These are phyloP conservation scores for Coccomyxa sp. DNA, from an alignment of 139 green algal genomes.

Conservation along the genomic window DNA sequence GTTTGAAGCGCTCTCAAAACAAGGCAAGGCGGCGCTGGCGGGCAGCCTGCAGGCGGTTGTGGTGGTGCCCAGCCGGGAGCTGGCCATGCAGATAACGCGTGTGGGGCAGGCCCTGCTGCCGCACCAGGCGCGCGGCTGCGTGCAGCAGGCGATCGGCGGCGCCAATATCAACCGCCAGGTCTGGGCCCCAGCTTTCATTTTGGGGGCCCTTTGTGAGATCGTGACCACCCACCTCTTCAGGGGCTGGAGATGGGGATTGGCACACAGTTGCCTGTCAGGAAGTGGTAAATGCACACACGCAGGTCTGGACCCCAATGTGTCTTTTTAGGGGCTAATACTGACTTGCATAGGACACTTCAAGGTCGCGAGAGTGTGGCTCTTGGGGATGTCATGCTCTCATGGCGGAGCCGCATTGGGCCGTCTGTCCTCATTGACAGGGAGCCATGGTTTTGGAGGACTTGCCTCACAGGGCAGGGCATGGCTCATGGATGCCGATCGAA, in stretches of 20 bases:
- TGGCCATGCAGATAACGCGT: conserved; percentile 91
- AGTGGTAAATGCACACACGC: background rate
- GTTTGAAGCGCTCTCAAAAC: background rate
- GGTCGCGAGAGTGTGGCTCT: too few relatives aligned
- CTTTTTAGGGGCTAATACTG: too few relatives aligned
- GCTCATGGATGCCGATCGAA: too few relatives aligned
- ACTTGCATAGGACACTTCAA: too few relatives aligned
- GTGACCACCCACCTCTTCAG: background rate
- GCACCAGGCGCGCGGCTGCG: conserved; percentile 36
- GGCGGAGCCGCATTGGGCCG: too few relatives aligned
- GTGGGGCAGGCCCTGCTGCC: conserved; percentile 68
- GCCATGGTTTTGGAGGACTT: too few relatives aligned
- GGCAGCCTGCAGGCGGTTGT: conserved; percentile 51
- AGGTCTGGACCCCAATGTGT: too few relatives aligned
- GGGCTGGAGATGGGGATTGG: background rate
- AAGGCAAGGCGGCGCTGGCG: conserved; percentile 1
- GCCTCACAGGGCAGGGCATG: too few relatives aligned
- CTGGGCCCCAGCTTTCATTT: background rate
- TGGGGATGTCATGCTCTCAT: too few relatives aligned
- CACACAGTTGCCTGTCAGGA: background rate
- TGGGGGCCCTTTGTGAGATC: background rate
- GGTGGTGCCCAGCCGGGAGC: conserved; percentile 84
- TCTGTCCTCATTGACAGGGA: too few relatives aligned
- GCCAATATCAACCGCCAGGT: conserved; percentile 79
- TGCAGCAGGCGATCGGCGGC: conserved; percentile 95